A percentile compares a stretch with the other conserved stretches of the same genome.
These are phyloP conservation scores for Podila epicladia DNA, from an alignment of 192 early-diverging fungal genomes.

Conservation along the genomic window DNA sequence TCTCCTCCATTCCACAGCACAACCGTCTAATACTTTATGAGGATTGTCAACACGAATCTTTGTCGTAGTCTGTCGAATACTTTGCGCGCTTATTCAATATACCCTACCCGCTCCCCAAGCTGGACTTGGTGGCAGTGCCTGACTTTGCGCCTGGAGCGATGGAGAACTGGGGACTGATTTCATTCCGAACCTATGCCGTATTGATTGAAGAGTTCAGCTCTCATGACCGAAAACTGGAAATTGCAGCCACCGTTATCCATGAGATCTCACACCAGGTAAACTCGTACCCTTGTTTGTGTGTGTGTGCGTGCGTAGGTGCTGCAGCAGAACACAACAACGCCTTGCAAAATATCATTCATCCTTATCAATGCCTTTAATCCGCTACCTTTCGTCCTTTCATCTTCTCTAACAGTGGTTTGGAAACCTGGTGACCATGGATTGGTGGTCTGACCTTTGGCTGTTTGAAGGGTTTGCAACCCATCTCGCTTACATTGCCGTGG, in stretches of 20 bases:
- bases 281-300: neutral
- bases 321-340: too few relatives aligned
- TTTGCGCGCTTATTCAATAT: slow-evolving; percentile 55
- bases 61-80: slow-evolving; percentile 39
- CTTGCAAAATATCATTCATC: neutral
- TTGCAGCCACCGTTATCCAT: slow-evolving; percentile 52
- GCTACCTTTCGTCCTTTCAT: neutral
- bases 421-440: slow-evolving; percentile 57
- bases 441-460: slow-evolving; percentile 61
- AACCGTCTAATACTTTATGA: too few relatives aligned
- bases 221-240: slow-evolving; percentile 36
- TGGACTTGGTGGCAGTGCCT: slow-evolving; percentile 70
- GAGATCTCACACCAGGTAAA: slow-evolving; percentile 49
- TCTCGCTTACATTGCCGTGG: slow-evolving; percentile 68
- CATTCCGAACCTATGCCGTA: slow-evolving; percentile 48
- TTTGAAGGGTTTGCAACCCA: slow-evolving; percentile 60
- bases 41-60: neutral
- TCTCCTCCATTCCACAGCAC: neutral
- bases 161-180: slow-evolving; percentile 66
- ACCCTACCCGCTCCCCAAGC: slow-evolving; percentile 58
- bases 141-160: slow-evolving; percentile 71
- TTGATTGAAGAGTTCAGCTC: slow-evolving; percentile 49
- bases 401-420: slow-evolving; percentile 53
- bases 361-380: neutral
- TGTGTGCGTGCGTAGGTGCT: neutral